Evolutionary conservation across 2,329 filamentous ascomycete species (phyloP).

Genomic region (Colletotrichum lupini): DNA sequence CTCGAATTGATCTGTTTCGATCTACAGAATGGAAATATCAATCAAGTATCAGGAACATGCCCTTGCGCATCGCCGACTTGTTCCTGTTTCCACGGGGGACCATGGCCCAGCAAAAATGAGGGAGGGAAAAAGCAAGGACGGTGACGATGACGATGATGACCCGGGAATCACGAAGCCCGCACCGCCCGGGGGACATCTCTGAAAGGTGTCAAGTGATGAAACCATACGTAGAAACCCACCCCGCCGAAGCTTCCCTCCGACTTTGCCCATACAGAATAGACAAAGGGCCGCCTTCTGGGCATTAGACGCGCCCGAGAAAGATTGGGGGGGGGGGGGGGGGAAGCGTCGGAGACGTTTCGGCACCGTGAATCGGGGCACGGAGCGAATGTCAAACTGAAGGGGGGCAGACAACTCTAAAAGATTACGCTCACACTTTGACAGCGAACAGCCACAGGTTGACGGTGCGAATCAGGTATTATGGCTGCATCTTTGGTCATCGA

Average conservation of each 20-base stretch:
- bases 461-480: background rate
- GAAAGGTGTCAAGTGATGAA: conserved; percentile 25
- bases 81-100: conserved; percentile 28
- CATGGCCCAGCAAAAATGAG: background rate
- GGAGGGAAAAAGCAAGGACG: background rate
- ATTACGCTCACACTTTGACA: background rate
- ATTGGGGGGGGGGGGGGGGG: background rate
- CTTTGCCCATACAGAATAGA: conserved; percentile 18
- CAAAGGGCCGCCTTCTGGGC: background rate
- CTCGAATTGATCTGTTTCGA: background rate
- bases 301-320: conserved; percentile 7
- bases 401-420: conserved; percentile 10
- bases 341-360: conserved; percentile 20
- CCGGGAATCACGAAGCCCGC: background rate
- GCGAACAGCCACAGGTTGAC: background rate
- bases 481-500: conserved; percentile 27
- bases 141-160: background rate
- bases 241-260: conserved; percentile 14
- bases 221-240: background rate
- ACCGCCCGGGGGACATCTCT: background rate
- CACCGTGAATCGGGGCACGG: conserved; percentile 21
- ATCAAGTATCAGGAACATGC: background rate
- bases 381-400: background rate
- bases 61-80: background rate
- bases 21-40: background rate